Percentiles rank a stretch among this genome's conserved stretches.
These are phyloP conservation scores for Gnaphalium uliginosum DNA, from an alignment of 129 eudicot species.

Conservation along the genomic window DNA sequence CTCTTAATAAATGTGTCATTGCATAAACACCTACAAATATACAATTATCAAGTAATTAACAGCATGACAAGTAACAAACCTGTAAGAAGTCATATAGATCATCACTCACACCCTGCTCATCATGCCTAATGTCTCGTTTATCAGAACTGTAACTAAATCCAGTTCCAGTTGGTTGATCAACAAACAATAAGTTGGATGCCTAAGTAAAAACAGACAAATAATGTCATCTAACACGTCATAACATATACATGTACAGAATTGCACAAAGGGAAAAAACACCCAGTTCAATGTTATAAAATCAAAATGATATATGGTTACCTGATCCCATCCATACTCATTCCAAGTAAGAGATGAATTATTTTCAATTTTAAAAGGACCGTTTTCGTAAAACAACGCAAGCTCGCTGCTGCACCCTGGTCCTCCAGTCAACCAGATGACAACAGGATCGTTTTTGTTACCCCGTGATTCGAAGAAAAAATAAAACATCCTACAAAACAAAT, in stretches of 20 bases:
- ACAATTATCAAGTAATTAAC: background rate
- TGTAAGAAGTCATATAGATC: conserved; percentile 89
- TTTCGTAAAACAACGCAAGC: conserved; percentile 89
- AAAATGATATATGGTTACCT: conserved; percentile 42
- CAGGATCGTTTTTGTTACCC: conserved; percentile 67
- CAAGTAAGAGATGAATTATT: conserved; percentile 71
- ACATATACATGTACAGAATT: background rate
- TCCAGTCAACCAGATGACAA: conserved; percentile 92
- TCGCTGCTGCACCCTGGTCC: conserved; percentile 99
- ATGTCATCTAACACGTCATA: conserved; percentile 6
- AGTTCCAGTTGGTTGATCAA: conserved; percentile 90
- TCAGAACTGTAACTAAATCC: conserved; percentile 89
- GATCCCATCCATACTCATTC: conserved; percentile 96
- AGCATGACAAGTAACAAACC: conserved; percentile 41
- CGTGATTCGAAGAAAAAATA: conserved; percentile 95
- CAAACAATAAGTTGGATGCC: conserved; percentile 80
- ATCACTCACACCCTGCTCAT: conserved; percentile 73
- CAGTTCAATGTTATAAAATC: background rate
- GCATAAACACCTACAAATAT: conserved; percentile 4
- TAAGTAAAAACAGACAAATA: conserved; percentile 39
- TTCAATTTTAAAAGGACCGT: conserved; percentile 78
- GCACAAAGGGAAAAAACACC: background rate
- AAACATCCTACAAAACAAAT: conserved; percentile 65
- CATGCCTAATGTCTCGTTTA: conserved; percentile 70
- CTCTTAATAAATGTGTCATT: conserved; percentile 4